Percentiles rank a stretch among this genome's conserved stretches.
Evolutionary conservation across 2,329 filamentous ascomycete genomes (phyloP).

Genomic region (Trichoderma sp.): DNA sequence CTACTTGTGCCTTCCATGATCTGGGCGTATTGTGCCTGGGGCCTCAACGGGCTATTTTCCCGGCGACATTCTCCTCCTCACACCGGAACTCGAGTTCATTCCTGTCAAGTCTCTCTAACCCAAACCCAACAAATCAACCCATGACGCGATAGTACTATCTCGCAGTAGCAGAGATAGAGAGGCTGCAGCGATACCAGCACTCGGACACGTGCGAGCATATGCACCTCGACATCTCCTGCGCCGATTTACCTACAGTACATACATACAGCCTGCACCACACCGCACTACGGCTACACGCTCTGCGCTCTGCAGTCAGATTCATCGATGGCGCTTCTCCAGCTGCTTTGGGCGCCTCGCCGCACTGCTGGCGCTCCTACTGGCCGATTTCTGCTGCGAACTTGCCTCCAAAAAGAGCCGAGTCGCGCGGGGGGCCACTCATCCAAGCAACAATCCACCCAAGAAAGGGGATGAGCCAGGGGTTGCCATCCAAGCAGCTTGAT

Average conservation of each 20-base stretch:
- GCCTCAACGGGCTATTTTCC: slow-evolving; percentile 11
- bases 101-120: background rate
- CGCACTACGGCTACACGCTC: background rate
- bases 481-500: slow-evolving; percentile 7
- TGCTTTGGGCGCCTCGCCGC: background rate
- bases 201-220: background rate
- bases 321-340: background rate
- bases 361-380: background rate
- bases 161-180: background rate
- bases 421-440: slow-evolving; percentile 3
- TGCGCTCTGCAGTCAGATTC: background rate
- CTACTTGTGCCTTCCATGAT: background rate
- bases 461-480: slow-evolving; percentile 21
- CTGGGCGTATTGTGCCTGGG: background rate
- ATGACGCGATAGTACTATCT: background rate
- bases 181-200: background rate
- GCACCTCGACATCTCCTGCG: background rate
- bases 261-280: background rate
- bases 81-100: slow-evolving; percentile 14
- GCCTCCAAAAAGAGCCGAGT: slow-evolving; percentile 4
- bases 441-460: slow-evolving; percentile 4
- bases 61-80: background rate
- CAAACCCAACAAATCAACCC: background rate
- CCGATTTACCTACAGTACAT: background rate
- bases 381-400: background rate